Evolutionary conservation across 257 asterid genomes (phyloP).

Genomic region (Petunia secreta): DNA sequence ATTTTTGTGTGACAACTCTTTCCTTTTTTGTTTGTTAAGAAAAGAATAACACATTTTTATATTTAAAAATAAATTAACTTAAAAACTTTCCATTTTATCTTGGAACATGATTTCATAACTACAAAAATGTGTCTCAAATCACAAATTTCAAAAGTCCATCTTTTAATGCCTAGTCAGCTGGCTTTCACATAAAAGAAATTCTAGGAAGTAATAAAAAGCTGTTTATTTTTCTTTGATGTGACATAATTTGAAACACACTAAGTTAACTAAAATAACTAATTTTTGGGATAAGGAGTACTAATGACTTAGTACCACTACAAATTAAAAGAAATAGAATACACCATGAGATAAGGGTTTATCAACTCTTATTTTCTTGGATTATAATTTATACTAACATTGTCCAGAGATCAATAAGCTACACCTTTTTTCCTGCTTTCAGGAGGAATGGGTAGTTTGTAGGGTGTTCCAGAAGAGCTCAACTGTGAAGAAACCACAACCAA

Average conservation of each 20-base stretch:
- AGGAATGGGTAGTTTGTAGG: slow-evolving; percentile 90
- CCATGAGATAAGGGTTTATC: neutral
- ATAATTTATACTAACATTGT: neutral
- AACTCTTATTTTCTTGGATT: neutral
- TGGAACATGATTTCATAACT: no score
- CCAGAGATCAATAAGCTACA: neutral
- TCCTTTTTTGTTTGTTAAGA: no score
- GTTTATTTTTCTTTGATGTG: neutral
- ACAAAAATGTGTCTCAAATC: no score
- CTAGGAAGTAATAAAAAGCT: neutral
- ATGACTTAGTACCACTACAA: no score
- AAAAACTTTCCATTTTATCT: no score
- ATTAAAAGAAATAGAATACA: neutral
- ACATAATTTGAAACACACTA: neutral
- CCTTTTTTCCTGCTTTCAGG: slow-evolving; percentile 43
- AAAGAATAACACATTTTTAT: no score
- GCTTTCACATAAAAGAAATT: no score
- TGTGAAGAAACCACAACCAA: slow-evolving; percentile 56
- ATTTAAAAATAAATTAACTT: no score
- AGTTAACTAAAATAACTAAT: neutral
- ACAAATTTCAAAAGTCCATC: no score
- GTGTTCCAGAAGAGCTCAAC: slow-evolving; percentile 70
- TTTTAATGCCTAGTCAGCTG: no score
- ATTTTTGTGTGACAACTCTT: no score
- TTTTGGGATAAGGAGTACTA: neutral